Evolutionary conservation across 805 yeast genomes (phyloP), one percentile per base, ranked within the genome.

Genomic region (Candida chauliodis): DNA sequence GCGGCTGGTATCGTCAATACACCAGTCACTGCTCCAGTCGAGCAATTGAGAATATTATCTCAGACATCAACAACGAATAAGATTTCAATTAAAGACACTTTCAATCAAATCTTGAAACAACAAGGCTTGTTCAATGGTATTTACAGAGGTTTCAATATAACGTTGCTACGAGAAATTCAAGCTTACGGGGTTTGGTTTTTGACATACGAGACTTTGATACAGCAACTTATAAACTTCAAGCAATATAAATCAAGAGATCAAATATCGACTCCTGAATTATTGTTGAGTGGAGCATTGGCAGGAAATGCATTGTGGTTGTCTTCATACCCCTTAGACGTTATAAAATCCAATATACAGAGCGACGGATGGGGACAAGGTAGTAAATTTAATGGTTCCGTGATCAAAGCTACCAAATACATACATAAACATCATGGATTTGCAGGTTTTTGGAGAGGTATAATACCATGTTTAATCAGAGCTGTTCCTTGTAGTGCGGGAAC

Each of bases 161-260:
- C 87, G 0, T 48, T 76, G 1, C 30, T 75, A 9, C 62, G 87
- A 42, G 87, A 81, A 49, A 59, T 73, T n/a, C 87, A 81, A 55
- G 85, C 87, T 0, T 81, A 82, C 50, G 89, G 89, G 5, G 76
- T 79, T 11, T 81, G 89, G 89, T 81, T 81, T 48, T 58, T 79
- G 42, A 67, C 85, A 1, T 81, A 78, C 51, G 89, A 81, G 53
- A 65, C 59, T 32, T 58, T 81, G 39, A 75, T 81, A 50, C 61
- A 59, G 32, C 51, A 52, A 36, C 59, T 72, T 17, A 58, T 62
- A 26, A 48, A 55, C 9, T 41, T 45, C 5, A 59, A 63, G 26
- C 56, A 57, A 23, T 66, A 65, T 20, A 52, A 66, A 6, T 54
- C 63, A 14, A 58, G 86, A 42, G 57, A 66, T 18, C 71, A 76